These are phyloP conservation scores for Mycosphaerella sp. DNA, from an alignment of 2,329 filamentous ascomycete genomes.

Conservation along the genomic window DNA sequence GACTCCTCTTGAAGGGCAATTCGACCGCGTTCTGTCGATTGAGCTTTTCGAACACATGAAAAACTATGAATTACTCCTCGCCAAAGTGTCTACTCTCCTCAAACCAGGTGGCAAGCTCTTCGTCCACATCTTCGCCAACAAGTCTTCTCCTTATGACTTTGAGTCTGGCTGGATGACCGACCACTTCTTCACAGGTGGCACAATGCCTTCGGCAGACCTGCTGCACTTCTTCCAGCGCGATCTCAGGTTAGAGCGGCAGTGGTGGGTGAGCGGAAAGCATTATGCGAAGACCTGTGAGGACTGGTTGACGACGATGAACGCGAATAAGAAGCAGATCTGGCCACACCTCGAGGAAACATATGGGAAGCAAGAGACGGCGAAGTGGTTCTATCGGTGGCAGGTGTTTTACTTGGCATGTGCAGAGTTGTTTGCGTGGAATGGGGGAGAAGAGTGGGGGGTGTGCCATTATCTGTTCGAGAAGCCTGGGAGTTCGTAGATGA, in stretches of 20 bases:
- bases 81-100: slow-evolving; percentile 55
- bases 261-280: slow-evolving; percentile 65
- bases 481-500: slow-evolving; percentile 12
- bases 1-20: slow-evolving; percentile 36
- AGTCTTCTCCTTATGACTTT: slow-evolving; percentile 61
- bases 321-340: slow-evolving; percentile 56
- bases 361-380: slow-evolving; percentile 52
- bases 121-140: slow-evolving; percentile 62
- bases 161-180: slow-evolving; percentile 69
- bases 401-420: slow-evolving; percentile 67
- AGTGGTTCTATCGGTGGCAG: slow-evolving; percentile 66
- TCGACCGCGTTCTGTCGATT: slow-evolving; percentile 62
- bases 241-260: slow-evolving; percentile 55
- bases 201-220: slow-evolving; percentile 63
- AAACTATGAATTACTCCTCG: slow-evolving; percentile 63
- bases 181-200: slow-evolving; percentile 67
- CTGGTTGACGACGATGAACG: slow-evolving; percentile 57
- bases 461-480: slow-evolving; percentile 63
- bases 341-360: slow-evolving; percentile 60
- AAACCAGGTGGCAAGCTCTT: slow-evolving; percentile 61
- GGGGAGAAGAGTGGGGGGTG: slow-evolving; percentile 63
- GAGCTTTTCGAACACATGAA: slow-evolving; percentile 75
- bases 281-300: slow-evolving; percentile 67
- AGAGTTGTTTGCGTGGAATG: slow-evolving; percentile 60
- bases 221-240: slow-evolving; percentile 61